A percentile compares a stretch with the other conserved stretches of the same genome.
phyloP scores from a whole-genome alignment of 768 basidiomycete species.

The Russula brevipes region DNA sequence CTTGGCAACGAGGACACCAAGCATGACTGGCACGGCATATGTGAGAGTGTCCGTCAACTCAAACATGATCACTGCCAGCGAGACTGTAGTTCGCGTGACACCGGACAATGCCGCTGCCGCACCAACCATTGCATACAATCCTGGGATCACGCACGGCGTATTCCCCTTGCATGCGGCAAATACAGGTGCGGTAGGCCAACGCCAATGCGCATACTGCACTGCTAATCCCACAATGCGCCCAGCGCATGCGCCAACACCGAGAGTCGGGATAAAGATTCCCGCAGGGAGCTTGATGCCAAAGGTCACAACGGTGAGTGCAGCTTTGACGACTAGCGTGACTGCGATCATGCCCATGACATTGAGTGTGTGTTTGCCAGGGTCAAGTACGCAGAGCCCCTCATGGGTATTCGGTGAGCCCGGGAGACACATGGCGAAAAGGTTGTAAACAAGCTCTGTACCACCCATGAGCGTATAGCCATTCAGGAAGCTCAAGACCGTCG shows the following conservation, averaged over 20 bases:
- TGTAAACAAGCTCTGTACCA: constrained; percentile 91
- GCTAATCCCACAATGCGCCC: constrained; percentile 81
- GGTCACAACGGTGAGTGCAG: constrained; percentile 74
- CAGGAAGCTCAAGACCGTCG: constrained; percentile 72
- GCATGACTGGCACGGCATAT: constrained; percentile 87
- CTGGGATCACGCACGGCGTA: constrained; percentile 76
- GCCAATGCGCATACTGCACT: constrained; percentile 70
- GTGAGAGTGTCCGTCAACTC: constrained; percentile 91
- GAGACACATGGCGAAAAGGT: constrained; percentile 84
- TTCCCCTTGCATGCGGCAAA: constrained; percentile 64
- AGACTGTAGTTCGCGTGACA: constrained; percentile 92
- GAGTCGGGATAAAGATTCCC: constrained; percentile 94
- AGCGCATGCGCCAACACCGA: constrained; percentile 91
- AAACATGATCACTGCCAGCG: constrained; percentile 93
- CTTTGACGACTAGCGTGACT: constrained; percentile 80
- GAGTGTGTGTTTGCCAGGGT: constrained; percentile 55
- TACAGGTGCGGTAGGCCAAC: constrained; percentile 52
- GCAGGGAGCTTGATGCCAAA: constrained; percentile 91
- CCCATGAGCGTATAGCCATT: constrained; percentile 92
- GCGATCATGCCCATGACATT: constrained; percentile 60
- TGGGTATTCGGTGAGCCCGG: constrained; percentile 49
- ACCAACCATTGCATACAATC: constrained; percentile 93
- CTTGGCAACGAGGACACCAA: constrained; percentile 83
- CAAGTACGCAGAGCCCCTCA: constrained; percentile 64
- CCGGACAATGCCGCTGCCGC: constrained; percentile 92